These are phyloP conservation scores for Arthrobotrys conoides DNA, from an alignment of 2,329 filamentous ascomycete species.

Conservation along the genomic window DNA sequence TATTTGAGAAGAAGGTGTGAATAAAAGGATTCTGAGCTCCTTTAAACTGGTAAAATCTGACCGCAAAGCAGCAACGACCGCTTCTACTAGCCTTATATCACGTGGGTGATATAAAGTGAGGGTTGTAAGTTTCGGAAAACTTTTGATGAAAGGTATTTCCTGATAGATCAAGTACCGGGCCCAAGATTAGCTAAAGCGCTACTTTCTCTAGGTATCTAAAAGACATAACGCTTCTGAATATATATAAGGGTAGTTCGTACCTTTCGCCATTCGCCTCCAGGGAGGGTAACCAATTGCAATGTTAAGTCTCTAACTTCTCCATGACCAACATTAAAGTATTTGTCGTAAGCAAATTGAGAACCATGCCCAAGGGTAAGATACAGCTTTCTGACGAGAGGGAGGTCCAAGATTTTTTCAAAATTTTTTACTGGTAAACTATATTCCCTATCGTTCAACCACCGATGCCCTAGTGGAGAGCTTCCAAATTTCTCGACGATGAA, in stretches of 20 bases:
- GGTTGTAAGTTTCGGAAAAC: not conserved
- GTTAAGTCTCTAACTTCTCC: not conserved
- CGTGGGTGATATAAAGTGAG: slow-evolving; percentile 3
- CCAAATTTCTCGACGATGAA: slow-evolving; percentile 4
- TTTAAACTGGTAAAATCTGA: not conserved
- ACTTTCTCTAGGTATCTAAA: no score
- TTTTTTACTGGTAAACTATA: no score
- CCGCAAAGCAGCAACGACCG: not conserved
- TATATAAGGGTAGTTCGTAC: not conserved
- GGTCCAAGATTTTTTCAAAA: not conserved
- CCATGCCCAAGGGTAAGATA: not conserved
- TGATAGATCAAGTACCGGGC: not conserved
- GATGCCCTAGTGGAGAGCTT: not conserved
- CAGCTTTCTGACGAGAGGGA: not conserved
- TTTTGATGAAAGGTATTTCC: slow-evolving; percentile 3
- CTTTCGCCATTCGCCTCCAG: not conserved
- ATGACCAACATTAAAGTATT: not conserved
- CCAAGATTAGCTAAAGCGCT: not conserved
- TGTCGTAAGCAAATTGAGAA: not conserved
- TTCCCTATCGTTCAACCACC: not conserved
- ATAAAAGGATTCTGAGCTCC: not conserved
- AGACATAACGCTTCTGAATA: not conserved
- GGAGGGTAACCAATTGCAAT: not conserved
- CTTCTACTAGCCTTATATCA: not conserved
- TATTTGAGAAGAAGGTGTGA: not conserved